A percentile compares a stretch with the other conserved stretches of the same genome.
phyloP scores from a whole-genome alignment of 2,329 filamentous ascomycete species.

The Xylariaceae sp. region DNA sequence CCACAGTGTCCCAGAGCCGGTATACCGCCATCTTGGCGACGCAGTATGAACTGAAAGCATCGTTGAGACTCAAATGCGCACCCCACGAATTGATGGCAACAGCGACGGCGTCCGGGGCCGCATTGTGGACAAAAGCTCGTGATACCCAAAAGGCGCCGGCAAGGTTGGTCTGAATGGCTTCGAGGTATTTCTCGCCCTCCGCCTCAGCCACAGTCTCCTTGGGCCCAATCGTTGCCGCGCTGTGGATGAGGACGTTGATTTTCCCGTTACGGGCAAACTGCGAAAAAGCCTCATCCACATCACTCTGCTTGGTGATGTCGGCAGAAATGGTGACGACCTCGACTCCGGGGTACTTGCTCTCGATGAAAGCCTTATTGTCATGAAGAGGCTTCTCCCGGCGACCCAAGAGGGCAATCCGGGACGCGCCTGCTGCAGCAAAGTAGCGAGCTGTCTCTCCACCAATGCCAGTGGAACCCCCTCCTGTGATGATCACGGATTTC shows the following conservation, averaged over 20 bases:
- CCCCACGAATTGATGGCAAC: slow-evolving; percentile 46
- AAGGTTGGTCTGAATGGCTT: slow-evolving; percentile 41
- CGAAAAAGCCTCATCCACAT: slow-evolving; percentile 45
- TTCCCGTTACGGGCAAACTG: slow-evolving; percentile 40
- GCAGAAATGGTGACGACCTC: slow-evolving; percentile 43
- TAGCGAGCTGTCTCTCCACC: slow-evolving; percentile 49
- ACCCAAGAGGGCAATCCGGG: slow-evolving; percentile 52
- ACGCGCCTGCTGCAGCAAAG: slow-evolving; percentile 54
- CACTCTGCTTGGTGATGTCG: slow-evolving; percentile 42
- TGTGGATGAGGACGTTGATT: slow-evolving; percentile 50
- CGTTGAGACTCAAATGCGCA: slow-evolving; percentile 43
- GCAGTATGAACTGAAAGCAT: slow-evolving; percentile 46
- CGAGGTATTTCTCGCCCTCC: slow-evolving; percentile 44
- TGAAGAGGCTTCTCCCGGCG: slow-evolving; percentile 45
- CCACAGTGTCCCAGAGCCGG: slow-evolving; percentile 52
- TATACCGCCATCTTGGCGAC: slow-evolving; percentile 50
- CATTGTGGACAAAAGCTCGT: slow-evolving; percentile 45
- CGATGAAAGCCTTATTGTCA: slow-evolving; percentile 46
- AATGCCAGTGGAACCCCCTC: slow-evolving; percentile 52
- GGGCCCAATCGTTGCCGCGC: slow-evolving; percentile 44
- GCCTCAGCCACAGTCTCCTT: slow-evolving; percentile 38
- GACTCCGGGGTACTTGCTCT: slow-evolving; percentile 44
- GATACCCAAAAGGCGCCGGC: slow-evolving; percentile 44
- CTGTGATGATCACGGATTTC: slow-evolving; percentile 52
- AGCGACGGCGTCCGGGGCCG: slow-evolving; percentile 34